Percentiles rank a stretch among this genome's conserved stretches.
Conservation (phyloP, 257 asterid species). For the Solanum sparsipilum region DNA sequence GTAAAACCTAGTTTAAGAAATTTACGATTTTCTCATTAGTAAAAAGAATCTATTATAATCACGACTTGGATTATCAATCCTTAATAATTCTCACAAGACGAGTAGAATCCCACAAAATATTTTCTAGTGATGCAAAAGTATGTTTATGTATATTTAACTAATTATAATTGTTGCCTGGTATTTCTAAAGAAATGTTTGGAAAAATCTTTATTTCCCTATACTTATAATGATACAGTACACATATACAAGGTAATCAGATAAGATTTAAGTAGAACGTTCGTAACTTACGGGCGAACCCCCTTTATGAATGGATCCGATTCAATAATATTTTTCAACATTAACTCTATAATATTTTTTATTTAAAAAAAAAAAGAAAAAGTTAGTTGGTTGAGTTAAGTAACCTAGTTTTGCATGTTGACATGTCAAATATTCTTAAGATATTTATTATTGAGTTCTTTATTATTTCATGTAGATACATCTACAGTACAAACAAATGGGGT, state of each 20-base stretch:
- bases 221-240: too few species aligned
- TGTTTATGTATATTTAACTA: too few species aligned
- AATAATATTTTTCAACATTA: not conserved
- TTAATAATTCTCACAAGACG: too few species aligned
- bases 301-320: not conserved
- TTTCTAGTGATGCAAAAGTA: too few species aligned
- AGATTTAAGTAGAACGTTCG: rapidly evolving
- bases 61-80: too few species aligned
- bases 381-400: constrained; percentile 35
- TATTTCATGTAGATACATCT: constrained; percentile 20
- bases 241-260: not conserved
- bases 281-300: not conserved
- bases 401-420: constrained; percentile 29
- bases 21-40: too few species aligned
- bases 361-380: not conserved
- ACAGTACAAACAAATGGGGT: not conserved
- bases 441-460: not conserved
- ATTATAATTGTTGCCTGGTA: too few species aligned
- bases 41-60: too few species aligned
- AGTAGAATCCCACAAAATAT: too few species aligned
- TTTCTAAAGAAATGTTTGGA: not conserved
- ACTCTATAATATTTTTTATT: not conserved
- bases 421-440: constrained; percentile 26
- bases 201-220: not conserved
- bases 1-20: too few species aligned